Evolutionary conservation across 495 filamentous ascomycete genomes (phyloP).

Genomic region (Penicillium flavigenum): DNA sequence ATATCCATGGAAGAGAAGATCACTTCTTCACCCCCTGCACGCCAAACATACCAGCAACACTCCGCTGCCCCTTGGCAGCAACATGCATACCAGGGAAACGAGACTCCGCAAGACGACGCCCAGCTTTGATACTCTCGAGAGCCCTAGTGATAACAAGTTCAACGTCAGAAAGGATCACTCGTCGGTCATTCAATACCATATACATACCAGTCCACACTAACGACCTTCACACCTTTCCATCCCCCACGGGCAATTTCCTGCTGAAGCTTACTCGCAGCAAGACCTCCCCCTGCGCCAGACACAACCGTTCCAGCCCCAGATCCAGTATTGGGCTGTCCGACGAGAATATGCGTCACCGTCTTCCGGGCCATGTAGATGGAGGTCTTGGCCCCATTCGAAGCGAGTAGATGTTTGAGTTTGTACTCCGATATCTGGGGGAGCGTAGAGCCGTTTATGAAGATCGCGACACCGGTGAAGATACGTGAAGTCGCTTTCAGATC

Average conservation of each 20-base stretch:
- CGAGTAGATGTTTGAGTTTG: conserved; percentile 75
- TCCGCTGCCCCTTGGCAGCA: conserved; percentile 59
- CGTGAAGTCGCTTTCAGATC: conserved; percentile 10
- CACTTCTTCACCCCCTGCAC: conserved; percentile 8
- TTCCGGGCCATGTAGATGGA: conserved; percentile 67
- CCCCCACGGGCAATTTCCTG: conserved; percentile 68
- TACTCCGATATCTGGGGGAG: conserved; percentile 80
- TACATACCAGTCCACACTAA: conserved; percentile 78
- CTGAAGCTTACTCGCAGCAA: conserved; percentile 79
- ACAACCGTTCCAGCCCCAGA: conserved; percentile 22
- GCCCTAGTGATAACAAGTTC: conserved; percentile 49
- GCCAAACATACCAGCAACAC: conserved; percentile 55
- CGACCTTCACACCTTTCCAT: conserved; percentile 68
- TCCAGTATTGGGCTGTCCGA: conserved; percentile 59
- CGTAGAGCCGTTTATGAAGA: conserved; percentile 91
- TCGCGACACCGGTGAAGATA: conserved; percentile 64
- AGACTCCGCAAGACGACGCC: conserved; percentile 71
- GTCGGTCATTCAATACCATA: conserved; percentile 6
- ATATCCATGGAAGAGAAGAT: neutral
- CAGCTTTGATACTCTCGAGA: conserved; percentile 74
- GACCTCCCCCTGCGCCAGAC: conserved; percentile 68
- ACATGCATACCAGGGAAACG: conserved; percentile 63
- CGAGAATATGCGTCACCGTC: conserved; percentile 81
- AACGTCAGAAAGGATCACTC: neutral
- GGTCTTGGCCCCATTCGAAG: conserved; percentile 66